Percentiles rank a stretch among this genome's conserved stretches.
phyloP scores from a whole-genome alignment of 2,329 filamentous ascomycete species.

The Xylaria sp. region DNA sequence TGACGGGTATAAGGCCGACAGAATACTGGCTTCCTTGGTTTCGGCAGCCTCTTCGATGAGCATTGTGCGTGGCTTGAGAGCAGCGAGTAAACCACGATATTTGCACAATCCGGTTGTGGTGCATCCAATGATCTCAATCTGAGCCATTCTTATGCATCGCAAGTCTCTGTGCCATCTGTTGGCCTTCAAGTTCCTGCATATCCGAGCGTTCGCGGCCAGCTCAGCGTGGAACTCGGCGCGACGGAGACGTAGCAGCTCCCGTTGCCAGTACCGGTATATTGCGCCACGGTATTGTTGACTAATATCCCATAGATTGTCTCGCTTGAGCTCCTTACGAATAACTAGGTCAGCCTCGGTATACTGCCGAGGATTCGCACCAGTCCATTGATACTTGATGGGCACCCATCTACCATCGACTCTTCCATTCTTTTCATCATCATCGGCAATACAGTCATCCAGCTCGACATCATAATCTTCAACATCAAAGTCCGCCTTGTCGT shows the following conservation, averaged over 20 bases:
- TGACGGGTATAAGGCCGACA: constrained; percentile 61
- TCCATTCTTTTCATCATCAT: constrained; percentile 51
- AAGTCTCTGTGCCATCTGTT: constrained; percentile 69
- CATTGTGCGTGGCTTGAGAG: constrained; percentile 72
- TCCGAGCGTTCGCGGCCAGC: constrained; percentile 60
- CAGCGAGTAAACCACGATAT: constrained; percentile 75
- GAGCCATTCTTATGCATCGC: constrained; percentile 50
- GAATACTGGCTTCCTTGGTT: constrained; percentile 71
- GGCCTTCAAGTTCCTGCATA: constrained; percentile 64
- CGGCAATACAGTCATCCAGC: constrained; percentile 50
- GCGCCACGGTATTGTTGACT: constrained; percentile 64
- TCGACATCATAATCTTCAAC: constrained; percentile 60
- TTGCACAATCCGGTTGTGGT: constrained; percentile 87
- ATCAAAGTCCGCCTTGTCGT: constrained; percentile 68
- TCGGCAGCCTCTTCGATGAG: constrained; percentile 86
- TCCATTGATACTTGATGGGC: constrained; percentile 55
- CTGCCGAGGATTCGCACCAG: constrained; percentile 46
- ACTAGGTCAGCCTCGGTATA: constrained; percentile 42
- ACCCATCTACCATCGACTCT: constrained; percentile 59
- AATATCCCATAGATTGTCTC: constrained; percentile 69
- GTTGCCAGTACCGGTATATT: constrained; percentile 74
- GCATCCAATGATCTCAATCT: constrained; percentile 66
- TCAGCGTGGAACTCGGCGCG: constrained; percentile 59
- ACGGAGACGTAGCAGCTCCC: constrained; percentile 61
- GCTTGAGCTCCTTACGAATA: constrained; percentile 52